phyloP scores from a whole-genome alignment of 805 yeast genomes.

The Helenozyma baotianmanensis region DNA sequence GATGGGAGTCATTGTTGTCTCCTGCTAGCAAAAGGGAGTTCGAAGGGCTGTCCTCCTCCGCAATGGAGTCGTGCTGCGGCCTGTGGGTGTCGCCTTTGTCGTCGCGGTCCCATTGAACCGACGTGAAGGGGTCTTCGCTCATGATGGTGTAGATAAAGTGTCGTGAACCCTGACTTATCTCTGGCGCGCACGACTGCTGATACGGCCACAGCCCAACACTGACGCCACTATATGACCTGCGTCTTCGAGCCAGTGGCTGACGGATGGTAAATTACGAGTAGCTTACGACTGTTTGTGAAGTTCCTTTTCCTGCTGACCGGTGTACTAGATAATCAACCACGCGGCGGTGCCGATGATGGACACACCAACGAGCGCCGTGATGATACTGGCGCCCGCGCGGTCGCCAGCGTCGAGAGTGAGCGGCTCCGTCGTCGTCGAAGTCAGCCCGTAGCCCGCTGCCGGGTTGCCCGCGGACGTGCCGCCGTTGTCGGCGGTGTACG shows the following conservation, averaged over 20 bases:
- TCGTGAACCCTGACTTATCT: too few species aligned
- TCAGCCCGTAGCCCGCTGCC: constrained; percentile 26
- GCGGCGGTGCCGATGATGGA: constrained; percentile 17
- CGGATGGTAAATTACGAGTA: too few species aligned
- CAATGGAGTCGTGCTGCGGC: constrained; percentile 1
- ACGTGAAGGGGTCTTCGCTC: constrained; percentile 48
- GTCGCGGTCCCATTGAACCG: constrained; percentile 54
- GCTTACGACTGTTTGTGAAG: too few species aligned
- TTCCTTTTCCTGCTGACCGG: too few species aligned
- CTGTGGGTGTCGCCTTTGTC: constrained; percentile 16
- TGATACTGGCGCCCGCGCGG: constrained; percentile 81
- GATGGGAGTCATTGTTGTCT: too few species aligned
- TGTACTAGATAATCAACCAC: constrained; percentile 15
- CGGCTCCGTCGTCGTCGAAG: constrained; percentile 6
- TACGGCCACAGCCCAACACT: too few species aligned
- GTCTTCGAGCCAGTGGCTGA: too few species aligned
- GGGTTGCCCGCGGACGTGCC: constrained; percentile 32
- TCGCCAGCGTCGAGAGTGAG: constrained; percentile 12
- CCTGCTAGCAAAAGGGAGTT: too few species aligned
- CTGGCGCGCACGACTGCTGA: too few species aligned
- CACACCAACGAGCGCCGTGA: constrained; percentile 57
- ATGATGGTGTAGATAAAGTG: too few species aligned
- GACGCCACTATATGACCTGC: too few species aligned
- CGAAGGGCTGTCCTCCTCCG: constrained; percentile 3
- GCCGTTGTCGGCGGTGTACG: constrained; percentile 32